Conservation (phyloP, 2,329 filamentous ascomycete species). For the Fusarium proliferatum region DNA sequence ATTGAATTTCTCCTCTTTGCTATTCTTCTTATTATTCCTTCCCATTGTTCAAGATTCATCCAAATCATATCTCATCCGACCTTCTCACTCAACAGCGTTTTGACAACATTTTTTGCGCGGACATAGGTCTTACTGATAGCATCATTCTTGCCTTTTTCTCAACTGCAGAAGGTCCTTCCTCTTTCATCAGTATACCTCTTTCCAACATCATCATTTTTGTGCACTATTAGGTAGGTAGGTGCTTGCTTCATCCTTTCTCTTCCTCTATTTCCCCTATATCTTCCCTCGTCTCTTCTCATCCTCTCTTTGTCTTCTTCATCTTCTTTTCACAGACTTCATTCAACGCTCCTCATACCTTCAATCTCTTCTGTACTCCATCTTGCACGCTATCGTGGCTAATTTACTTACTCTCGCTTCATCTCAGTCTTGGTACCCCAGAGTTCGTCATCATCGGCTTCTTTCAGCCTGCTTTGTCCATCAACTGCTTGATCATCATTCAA, state of each 20-base stretch:
- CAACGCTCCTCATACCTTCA: slow-evolving; percentile 48
- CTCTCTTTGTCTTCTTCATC: slow-evolving; percentile 33
- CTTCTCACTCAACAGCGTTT: slow-evolving; percentile 11
- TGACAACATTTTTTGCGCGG: slow-evolving; percentile 6
- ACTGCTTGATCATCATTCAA: slow-evolving; percentile 45
- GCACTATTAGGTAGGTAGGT: slow-evolving; percentile 43
- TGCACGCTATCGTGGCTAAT: slow-evolving; percentile 70
- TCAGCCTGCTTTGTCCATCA: slow-evolving; percentile 45
- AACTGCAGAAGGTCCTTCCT: slow-evolving; percentile 24
- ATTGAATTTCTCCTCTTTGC: neutral
- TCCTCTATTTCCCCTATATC: slow-evolving; percentile 12
- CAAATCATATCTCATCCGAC: slow-evolving; percentile 15
- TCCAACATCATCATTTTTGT: slow-evolving; percentile 28
- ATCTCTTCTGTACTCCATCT: slow-evolving; percentile 58
- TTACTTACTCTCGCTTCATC: slow-evolving; percentile 69
- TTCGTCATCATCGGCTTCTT: slow-evolving; percentile 52
- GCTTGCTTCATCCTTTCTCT: slow-evolving; percentile 9
- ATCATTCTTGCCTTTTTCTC: slow-evolving; percentile 39
- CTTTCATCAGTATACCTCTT: slow-evolving; percentile 26
- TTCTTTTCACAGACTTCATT: slow-evolving; percentile 59
- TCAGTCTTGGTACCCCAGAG: slow-evolving; percentile 63
- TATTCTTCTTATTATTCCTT: neutral
- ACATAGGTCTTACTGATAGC: slow-evolving; percentile 15
- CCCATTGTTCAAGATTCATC: slow-evolving; percentile 5
- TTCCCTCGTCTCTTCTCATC: slow-evolving; percentile 23